These are phyloP conservation scores for Rhizomucor miehei DNA, from an alignment of 371 early-diverging fungal species.

Conservation along the genomic window DNA sequence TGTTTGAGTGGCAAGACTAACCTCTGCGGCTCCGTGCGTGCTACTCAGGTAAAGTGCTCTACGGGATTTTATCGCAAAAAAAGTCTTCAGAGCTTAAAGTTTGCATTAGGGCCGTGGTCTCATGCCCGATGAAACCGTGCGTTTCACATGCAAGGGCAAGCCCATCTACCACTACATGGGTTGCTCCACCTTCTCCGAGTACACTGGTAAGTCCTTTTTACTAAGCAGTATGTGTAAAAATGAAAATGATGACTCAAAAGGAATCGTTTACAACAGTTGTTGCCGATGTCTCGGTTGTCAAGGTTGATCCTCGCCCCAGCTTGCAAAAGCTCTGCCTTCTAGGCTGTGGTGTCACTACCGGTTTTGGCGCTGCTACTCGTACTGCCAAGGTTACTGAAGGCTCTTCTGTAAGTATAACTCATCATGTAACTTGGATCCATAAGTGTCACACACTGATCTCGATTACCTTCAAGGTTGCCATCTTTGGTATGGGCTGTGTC, in stretches of 20 bases:
- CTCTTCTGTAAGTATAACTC: constrained; percentile 37
- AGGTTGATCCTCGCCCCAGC: constrained; percentile 76
- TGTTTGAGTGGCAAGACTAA: constrained; percentile 96
- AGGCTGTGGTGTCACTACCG: constrained; percentile 96
- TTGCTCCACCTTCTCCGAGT: constrained; percentile 93
- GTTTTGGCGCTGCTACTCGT: constrained; percentile 92
- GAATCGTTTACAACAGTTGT: constrained; percentile 51
- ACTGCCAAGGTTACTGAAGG: constrained; percentile 88
- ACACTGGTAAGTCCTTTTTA: no score
- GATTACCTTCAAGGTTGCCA: constrained; percentile 56
- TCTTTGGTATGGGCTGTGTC: constrained; percentile 96
- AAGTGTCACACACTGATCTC: no score
- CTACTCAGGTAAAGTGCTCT: constrained; percentile 69
- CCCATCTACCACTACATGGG: constrained; percentile 96
- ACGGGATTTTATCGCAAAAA: no score
- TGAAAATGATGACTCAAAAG: no score
- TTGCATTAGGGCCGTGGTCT: constrained; percentile 73
- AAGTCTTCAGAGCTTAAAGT: no score
- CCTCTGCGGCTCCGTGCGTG: constrained; percentile 87
- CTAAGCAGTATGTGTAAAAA: no score
- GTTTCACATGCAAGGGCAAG: constrained; percentile 91
- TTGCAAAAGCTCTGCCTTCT: constrained; percentile 87
- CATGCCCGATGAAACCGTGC: constrained; percentile 94
- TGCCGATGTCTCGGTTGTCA: constrained; percentile 89
- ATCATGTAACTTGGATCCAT: no score